Evolutionary conservation across 176 grass and related monocot genomes (phyloP).

Genomic region (Triticum turgidum): DNA sequence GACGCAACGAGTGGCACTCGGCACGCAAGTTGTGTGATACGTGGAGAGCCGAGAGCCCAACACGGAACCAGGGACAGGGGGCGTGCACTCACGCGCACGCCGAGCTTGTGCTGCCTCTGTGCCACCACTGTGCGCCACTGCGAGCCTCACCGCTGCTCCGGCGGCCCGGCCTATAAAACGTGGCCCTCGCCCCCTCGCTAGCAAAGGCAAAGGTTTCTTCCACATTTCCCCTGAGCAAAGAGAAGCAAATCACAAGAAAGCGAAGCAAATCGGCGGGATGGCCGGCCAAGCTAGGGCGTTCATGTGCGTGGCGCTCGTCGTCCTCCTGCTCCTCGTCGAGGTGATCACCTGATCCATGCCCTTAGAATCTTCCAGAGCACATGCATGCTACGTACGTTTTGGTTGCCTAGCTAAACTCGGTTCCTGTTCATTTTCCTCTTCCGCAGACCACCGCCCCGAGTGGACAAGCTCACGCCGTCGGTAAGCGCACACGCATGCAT

Average conservation of each 20-base stretch:
- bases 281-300: background rate
- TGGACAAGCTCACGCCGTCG: constrained; percentile 27
- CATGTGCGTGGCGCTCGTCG: constrained; percentile 29
- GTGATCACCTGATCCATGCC: constrained; percentile 13
- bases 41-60: background rate
- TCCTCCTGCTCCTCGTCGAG: constrained; percentile 53
- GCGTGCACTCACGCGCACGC: background rate
- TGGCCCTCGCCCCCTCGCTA: background rate
- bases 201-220: background rate
- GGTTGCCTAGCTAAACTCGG: background rate
- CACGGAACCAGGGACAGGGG: background rate
- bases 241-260: background rate
- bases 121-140: background rate
- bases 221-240: background rate
- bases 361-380: background rate
- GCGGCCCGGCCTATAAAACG: background rate
- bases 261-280: constrained; percentile 3
- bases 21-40: background rate
- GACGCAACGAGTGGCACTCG: background rate
- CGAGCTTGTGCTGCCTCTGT: background rate
- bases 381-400: background rate
- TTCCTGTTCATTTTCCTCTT: background rate
- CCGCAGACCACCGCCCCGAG: constrained; percentile 33
- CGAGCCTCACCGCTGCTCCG: background rate
- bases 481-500: background rate